These are phyloP conservation scores for Zygnema circumcarinatum DNA, from an alignment of 139 green algal genomes.

Conservation along the genomic window DNA sequence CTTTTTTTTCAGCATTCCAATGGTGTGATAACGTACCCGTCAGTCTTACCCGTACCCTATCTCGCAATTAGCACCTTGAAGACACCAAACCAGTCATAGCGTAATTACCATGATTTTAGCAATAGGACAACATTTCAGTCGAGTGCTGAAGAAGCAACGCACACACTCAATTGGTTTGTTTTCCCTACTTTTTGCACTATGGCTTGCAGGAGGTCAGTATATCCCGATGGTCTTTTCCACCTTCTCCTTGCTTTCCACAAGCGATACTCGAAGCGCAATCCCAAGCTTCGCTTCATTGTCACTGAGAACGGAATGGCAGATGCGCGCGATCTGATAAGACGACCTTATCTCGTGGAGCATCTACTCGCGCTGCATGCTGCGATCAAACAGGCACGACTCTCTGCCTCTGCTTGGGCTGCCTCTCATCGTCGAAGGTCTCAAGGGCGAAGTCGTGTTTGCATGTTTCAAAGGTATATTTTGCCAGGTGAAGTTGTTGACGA, in stretches of 20 bases:
- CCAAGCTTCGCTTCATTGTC: slow-evolving; percentile 11
- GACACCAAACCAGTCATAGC: too few species aligned
- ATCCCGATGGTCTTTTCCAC: slow-evolving; percentile 55
- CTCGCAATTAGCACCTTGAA: too few species aligned
- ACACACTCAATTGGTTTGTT: not conserved
- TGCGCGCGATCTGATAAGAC: slow-evolving; percentile 32
- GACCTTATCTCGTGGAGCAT: slow-evolving; percentile 52
- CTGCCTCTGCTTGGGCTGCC: too few species aligned
- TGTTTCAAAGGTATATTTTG: too few species aligned
- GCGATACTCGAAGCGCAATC: slow-evolving; percentile 7
- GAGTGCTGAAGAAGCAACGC: not conserved
- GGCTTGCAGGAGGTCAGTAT: slow-evolving; percentile 34
- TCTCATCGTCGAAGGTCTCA: too few species aligned
- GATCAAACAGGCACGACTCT: slow-evolving; percentile 32
- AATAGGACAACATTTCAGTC: not conserved
- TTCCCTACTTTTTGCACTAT: not conserved
- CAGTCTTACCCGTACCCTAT: too few species aligned
- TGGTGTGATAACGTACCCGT: too few species aligned
- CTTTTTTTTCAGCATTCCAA: too few species aligned
- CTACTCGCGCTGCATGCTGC: slow-evolving; percentile 41
- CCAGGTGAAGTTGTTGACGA: not conserved
- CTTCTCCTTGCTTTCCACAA: slow-evolving; percentile 36
- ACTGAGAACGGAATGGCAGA: slow-evolving; percentile 61
- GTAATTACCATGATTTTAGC: not conserved
- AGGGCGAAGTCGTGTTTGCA: too few species aligned